Base-by-base conservation (phyloP, 2,329 filamentous ascomycete species). In the Cytospora chrysosperma region DNA sequence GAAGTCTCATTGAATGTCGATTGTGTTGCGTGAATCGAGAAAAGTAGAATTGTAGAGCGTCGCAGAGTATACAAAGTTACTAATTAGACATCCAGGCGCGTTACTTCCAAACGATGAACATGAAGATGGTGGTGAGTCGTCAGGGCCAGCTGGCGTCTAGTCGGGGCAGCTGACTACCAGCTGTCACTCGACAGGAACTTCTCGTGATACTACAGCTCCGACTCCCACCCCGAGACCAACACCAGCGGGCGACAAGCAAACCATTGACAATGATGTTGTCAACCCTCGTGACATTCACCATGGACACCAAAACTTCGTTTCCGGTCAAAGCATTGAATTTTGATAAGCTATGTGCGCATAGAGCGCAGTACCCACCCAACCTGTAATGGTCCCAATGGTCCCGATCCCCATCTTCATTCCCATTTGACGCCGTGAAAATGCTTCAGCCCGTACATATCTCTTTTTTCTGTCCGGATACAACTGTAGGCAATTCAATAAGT, bases 361-460 rank as follows among this genome's bases (percentile, higher is more conserved):
- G 19, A 26, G 21, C 13, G n/a, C 37, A 49, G 32, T 19, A 32
- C n/a, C 24, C 3, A n/a, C 27, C 27, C 8, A 21, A 21, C 21
- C 28, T 10, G 4, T 12, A 27, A 26, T 43, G 13, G 40, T 15
- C 27, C 34, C 10, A 13, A 12, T 40, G n/a, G n/a, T n/a, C 15
- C 32, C 32, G 10, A 15, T 34, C 15, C 32, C 32, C 32, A 34
- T 34, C 32, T 13, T 13, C 13, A 34, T 34, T 34, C 10, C 32
- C 32, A 7, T 13, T 1, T 34, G 9, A 61, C 59, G 51, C 59
- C 37, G 15, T 61, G n/a, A 47, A 50, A 61, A 61, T 55, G 59
- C 59, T 55, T 28, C 1, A 32, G 21, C 28, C n/a, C 34, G 26
- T 21, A 26, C 37, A 40, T 19, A 15, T 40, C 1, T 54, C n/a